Evolutionary conservation across 495 filamentous ascomycete species (phyloP).

Genomic region (Lophiostoma macrostomum): DNA sequence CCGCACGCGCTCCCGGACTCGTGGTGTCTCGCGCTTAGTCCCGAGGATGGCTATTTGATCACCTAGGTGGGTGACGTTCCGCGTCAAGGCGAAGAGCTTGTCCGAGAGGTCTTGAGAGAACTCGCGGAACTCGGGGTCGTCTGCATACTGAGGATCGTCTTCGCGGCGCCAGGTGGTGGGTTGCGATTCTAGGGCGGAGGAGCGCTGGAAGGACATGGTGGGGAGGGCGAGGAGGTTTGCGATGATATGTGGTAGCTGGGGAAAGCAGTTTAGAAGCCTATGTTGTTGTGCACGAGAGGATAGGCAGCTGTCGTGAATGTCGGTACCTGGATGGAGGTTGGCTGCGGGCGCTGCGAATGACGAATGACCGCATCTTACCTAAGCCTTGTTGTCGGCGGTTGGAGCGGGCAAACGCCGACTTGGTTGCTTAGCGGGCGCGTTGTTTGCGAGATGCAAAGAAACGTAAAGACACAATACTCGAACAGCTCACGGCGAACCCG

Average conservation of each 20-base stretch:
- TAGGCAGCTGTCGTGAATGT: neutral
- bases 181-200: slow-evolving; percentile 80
- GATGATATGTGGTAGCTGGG: neutral
- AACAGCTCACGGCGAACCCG: too few species aligned
- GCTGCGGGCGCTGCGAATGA: slow-evolving; percentile 12
- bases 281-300: neutral
- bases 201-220: slow-evolving; percentile 87
- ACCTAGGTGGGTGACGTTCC: slow-evolving; percentile 76
- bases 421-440: too few species aligned
- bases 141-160: slow-evolving; percentile 70
- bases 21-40: slow-evolving; percentile 84
- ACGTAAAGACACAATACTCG: too few species aligned
- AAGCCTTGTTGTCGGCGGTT: slow-evolving; percentile 1
- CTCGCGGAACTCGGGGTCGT: slow-evolving; percentile 88
- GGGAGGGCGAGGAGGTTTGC: neutral
- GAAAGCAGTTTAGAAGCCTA: neutral
- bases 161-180: slow-evolving; percentile 61
- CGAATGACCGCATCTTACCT: neutral
- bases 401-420: too few species aligned
- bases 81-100: slow-evolving; percentile 81
- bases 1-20: slow-evolving; percentile 85
- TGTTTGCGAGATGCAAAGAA: too few species aligned
- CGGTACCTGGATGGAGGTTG: slow-evolving; percentile 17
- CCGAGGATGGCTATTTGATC: slow-evolving; percentile 81
- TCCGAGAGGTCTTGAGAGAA: slow-evolving; percentile 78